Conservation (phyloP, 306 rosid genomes). For the Begonia peltatifolia region DNA sequence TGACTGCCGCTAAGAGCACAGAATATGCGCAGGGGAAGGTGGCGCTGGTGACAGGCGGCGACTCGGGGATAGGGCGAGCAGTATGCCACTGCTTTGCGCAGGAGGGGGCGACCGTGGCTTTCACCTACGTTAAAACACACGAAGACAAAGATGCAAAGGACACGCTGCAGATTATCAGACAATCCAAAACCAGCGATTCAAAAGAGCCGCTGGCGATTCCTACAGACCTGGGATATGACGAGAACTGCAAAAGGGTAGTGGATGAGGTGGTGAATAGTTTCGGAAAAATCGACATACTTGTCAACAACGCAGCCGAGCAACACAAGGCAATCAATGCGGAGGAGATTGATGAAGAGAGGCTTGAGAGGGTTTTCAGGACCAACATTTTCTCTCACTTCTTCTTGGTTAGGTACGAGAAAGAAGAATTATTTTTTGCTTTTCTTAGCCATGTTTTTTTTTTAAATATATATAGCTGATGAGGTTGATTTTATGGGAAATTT, state of each 20-base stretch:
- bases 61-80: slow-evolving; percentile 47
- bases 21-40: slow-evolving; percentile 27
- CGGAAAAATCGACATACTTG: slow-evolving; percentile 34
- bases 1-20: too few relatives aligned
- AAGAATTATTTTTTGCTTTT: too few relatives aligned
- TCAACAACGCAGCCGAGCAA: slow-evolving; percentile 43
- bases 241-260: slow-evolving; percentile 31
- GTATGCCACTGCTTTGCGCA: slow-evolving; percentile 22
- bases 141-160: slow-evolving; percentile 41
- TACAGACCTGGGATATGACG: slow-evolving; percentile 30
- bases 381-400: slow-evolving; percentile 49
- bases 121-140: slow-evolving; percentile 39
- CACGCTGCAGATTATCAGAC: slow-evolving; percentile 22
- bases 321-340: slow-evolving; percentile 12
- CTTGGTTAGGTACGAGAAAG: slow-evolving; percentile 20
- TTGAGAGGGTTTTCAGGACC: slow-evolving; percentile 37
- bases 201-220: slow-evolving; percentile 39
- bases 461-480: too few relatives aligned
- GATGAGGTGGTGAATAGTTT: slow-evolving; percentile 30
- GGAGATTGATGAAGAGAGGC: slow-evolving; percentile 23
- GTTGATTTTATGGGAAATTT: background rate
- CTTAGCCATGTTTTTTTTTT: too few relatives aligned
- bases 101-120: slow-evolving; percentile 49
- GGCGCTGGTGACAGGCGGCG: slow-evolving; percentile 54
- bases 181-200: slow-evolving; percentile 20